Evolutionary conservation across 2,329 filamentous ascomycete species (phyloP).

Genomic region (Penicillium nordicum): DNA sequence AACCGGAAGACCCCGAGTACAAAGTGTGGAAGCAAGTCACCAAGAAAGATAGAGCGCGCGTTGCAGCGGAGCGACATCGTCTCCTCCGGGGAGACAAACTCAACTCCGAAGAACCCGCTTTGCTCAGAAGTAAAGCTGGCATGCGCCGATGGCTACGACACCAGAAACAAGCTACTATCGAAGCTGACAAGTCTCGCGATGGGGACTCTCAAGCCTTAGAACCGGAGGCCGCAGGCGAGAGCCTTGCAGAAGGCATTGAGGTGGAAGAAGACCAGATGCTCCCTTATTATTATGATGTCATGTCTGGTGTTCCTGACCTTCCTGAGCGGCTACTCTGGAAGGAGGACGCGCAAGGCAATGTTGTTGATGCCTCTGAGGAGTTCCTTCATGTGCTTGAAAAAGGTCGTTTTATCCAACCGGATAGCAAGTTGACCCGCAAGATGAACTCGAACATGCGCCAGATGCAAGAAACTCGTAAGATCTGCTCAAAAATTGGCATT

Average conservation of each 20-base stretch:
- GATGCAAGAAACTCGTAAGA: constrained; percentile 93
- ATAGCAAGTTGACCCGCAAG: constrained; percentile 69
- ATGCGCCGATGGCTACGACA: constrained; percentile 87
- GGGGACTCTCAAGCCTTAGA: constrained; percentile 47
- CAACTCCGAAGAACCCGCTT: constrained; percentile 80
- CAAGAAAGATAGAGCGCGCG: constrained; percentile 85
- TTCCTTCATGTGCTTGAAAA: constrained; percentile 73
- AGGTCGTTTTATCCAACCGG: constrained; percentile 71
- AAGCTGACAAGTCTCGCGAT: constrained; percentile 48
- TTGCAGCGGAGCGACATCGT: constrained; percentile 79
- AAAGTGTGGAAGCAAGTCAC: constrained; percentile 99
- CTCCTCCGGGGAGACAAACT: constrained; percentile 82
- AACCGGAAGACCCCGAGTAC: constrained; percentile 85
- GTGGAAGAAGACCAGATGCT: constrained; percentile 78
- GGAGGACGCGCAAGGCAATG: constrained; percentile 82
- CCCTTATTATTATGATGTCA: constrained; percentile 90
- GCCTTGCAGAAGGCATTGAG: constrained; percentile 91
- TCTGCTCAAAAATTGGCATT: constrained; percentile 93
- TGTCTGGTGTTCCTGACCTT: constrained; percentile 82
- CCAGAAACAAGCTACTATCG: constrained; percentile 64
- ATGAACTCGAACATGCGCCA: constrained; percentile 90
- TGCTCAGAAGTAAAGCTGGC: constrained; percentile 77
- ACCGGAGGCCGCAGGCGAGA: constrained; percentile 60
- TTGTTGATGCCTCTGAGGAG: constrained; percentile 83
- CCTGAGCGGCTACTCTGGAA: constrained; percentile 76